Evolutionary conservation across 345 rosid species (phyloP).

Genomic region (Corymbia maculata): DNA sequence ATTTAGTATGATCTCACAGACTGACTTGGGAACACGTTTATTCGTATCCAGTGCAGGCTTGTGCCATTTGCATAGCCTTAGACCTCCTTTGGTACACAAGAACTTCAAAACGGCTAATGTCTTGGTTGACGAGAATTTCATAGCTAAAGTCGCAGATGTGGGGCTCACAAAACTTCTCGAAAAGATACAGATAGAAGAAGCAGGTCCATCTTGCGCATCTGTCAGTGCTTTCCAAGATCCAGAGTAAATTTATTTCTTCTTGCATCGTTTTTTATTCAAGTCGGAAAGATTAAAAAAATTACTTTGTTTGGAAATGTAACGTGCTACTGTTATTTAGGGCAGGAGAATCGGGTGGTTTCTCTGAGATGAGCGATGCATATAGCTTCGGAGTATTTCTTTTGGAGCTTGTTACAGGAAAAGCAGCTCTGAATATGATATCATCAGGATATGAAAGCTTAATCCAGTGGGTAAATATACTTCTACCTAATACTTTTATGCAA

Average conservation of each 20-base stretch:
- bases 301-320: not conserved
- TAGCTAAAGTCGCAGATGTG: constrained; percentile 50
- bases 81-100: constrained; percentile 55
- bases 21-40: not conserved
- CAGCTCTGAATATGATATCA: constrained; percentile 9
- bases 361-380: constrained; percentile 44
- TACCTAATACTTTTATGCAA: not conserved
- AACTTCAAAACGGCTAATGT: constrained; percentile 65
- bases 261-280: not conserved
- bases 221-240: constrained; percentile 40
- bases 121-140: constrained; percentile 56
- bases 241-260: constrained; percentile 34
- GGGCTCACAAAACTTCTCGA: constrained; percentile 38
- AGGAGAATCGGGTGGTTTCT: constrained; percentile 18
- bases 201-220: constrained; percentile 29
- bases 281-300: not conserved
- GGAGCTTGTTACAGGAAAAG: constrained; percentile 51
- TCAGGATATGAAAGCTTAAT: constrained; percentile 30
- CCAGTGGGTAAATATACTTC: constrained; percentile 31
- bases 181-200: constrained; percentile 28
- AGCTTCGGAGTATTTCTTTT: constrained; percentile 65
- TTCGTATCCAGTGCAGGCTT: constrained; percentile 38
- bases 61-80: constrained; percentile 40
- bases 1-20: not conserved
- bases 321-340: constrained; percentile 16